Evolutionary conservation across 78 protist species (phyloP), one percentile per base, ranked within the genome.

Genomic region (Dictyostelium intermedium): DNA sequence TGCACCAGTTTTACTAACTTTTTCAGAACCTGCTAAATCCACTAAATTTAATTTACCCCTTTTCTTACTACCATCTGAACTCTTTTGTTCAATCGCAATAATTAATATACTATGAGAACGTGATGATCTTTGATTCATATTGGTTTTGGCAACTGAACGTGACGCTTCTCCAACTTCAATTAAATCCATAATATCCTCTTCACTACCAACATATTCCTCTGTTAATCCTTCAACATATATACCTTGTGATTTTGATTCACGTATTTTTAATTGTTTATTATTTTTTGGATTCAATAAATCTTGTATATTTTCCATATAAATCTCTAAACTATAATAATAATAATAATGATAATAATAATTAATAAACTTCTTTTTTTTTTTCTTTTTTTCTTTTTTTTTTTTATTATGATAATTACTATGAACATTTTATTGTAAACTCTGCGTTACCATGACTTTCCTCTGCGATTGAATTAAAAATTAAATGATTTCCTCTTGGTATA

Each of bases 11-110:
- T 89, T 89, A 10, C 45, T 1, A n/a, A 69, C 82, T 13, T 93
- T 83, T 83, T 97, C 98, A 27, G 87, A 41, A 30, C 98, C 98
- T 18, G 98, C 97, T 35, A 96, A 85, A 91, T 97, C 98, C 3
- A 95, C 97, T 39, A 96, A 32, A 61, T 92, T 91, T 43, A 96
- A 84, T 69, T 93, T 96, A 10, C 96, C 87, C 16, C 61, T 18
- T 34, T 86, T 91, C 13, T 79, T 85, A 30, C 76, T 43, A 13
- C 96, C 97, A 50, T 85, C 93, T 5, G 39, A 39, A 23, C 80
- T 56, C 27, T 91, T 96, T 32, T 96, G 97, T 63, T 84, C 91
- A 35, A 96, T 96, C 5, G 80, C 53, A 16, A 96, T 30, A 39
- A 92, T 91, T 14, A 96, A 63, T 9, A 96, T 39, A 53, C 86